A percentile compares a stretch with the other conserved stretches of the same genome.
Conservation (phyloP, 1,284 basidiomycete species). For the Schizophyllum amplum region DNA sequence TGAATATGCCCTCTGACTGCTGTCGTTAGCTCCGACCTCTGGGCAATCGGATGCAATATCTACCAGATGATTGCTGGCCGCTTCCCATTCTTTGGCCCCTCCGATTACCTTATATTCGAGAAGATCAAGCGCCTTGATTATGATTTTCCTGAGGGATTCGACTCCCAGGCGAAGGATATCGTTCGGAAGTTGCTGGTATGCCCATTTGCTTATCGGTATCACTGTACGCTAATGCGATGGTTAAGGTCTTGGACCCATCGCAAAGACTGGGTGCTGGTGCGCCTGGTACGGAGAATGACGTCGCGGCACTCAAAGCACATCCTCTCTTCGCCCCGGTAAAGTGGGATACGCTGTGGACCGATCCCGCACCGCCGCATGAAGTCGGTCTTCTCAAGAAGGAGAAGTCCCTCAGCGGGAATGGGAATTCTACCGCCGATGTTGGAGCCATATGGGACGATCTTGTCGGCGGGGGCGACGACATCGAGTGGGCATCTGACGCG, state of each 20-base stretch:
- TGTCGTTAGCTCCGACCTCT: constrained; percentile 78
- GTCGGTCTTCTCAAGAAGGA: constrained; percentile 47
- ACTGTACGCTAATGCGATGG: neutral
- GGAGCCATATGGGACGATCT: constrained; percentile 48
- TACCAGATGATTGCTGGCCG: constrained; percentile 95
- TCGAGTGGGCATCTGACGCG: constrained; percentile 42
- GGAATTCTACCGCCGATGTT: constrained; percentile 39
- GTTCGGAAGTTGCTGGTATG: constrained; percentile 57
- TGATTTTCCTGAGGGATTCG: constrained; percentile 65
- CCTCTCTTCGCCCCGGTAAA: constrained; percentile 67
- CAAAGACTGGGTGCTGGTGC: constrained; percentile 62
- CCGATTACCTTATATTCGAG: constrained; percentile 79
- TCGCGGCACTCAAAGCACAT: constrained; percentile 62
- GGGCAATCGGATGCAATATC: constrained; percentile 94
- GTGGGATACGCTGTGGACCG: constrained; percentile 74
- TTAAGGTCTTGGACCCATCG: constrained; percentile 61
- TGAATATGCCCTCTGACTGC: constrained; percentile 11
- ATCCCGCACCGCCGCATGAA: constrained; percentile 49
- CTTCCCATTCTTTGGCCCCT: constrained; percentile 84
- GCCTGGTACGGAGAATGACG: constrained; percentile 35
- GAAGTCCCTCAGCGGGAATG: constrained; percentile 21
- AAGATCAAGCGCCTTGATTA: constrained; percentile 74
- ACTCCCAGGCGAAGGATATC: constrained; percentile 60
- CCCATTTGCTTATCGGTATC: constrained; percentile 4
- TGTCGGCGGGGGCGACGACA: constrained; percentile 30